Evolutionary conservation across 2,329 filamentous ascomycete genomes (phyloP).

Genomic region (Exophiala aquamarina): DNA sequence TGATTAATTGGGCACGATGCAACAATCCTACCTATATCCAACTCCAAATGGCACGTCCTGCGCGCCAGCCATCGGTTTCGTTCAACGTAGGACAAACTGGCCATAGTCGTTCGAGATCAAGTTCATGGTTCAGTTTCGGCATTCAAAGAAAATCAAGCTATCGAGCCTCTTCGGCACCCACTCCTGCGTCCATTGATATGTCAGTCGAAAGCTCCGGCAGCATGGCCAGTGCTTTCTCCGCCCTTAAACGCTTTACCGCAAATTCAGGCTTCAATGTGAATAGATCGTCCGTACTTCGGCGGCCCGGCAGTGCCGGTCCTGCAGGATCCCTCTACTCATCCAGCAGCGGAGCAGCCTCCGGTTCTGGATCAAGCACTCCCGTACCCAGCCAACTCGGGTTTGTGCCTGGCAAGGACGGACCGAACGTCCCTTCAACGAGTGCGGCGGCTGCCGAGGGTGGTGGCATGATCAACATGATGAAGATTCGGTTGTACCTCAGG

Average conservation of each 20-base stretch:
- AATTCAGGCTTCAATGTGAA: conserved; percentile 80
- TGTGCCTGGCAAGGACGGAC: conserved; percentile 59
- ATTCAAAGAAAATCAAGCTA: conserved; percentile 53
- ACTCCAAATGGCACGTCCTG: conserved; percentile 70
- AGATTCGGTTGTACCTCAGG: conserved; percentile 81
- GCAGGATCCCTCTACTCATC: conserved; percentile 53
- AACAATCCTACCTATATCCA: conserved; percentile 89
- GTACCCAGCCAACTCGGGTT: conserved; percentile 37
- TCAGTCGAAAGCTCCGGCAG: conserved; percentile 64
- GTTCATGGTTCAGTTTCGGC: conserved; percentile 52
- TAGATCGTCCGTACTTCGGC: conserved; percentile 64
- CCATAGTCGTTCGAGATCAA: conserved; percentile 46
- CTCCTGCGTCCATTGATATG: conserved; percentile 55
- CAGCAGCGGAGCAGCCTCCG: conserved; percentile 32
- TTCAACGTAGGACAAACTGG: conserved; percentile 55
- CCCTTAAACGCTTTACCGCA: conserved; percentile 72
- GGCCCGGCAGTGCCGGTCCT: conserved; percentile 35
- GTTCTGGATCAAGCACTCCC: conserved; percentile 43
- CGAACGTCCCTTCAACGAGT: conserved; percentile 38
- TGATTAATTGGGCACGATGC: conserved; percentile 85
- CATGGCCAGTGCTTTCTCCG: conserved; percentile 75
- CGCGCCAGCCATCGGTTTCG: conserved; percentile 48
- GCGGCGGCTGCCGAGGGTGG: conserved; percentile 52
- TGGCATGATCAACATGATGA: conserved; percentile 71
- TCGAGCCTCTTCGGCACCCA: conserved; percentile 56